A percentile compares a stretch with the other conserved stretches of the same genome.
Evolutionary conservation across 2,329 filamentous ascomycete species (phyloP).

Genomic region (Thelonectria blattea): DNA sequence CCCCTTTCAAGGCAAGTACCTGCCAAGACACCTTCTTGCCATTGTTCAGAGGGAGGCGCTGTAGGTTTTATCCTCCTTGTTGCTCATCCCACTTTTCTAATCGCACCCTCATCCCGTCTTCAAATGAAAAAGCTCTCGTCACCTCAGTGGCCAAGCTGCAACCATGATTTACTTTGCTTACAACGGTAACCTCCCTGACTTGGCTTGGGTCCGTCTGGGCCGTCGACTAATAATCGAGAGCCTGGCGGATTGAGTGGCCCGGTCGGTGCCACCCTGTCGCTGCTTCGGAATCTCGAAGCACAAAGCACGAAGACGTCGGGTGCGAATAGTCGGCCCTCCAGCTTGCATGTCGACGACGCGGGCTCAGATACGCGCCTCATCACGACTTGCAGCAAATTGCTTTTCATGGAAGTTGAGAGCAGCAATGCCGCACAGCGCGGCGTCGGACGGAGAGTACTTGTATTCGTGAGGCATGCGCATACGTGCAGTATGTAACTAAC

Average conservation of each 20-base stretch:
- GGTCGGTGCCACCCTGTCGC: constrained; percentile 13
- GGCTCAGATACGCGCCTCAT: constrained; percentile 10
- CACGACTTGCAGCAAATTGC: background rate
- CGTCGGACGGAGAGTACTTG: background rate
- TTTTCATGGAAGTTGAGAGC: background rate
- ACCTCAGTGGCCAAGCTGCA: background rate
- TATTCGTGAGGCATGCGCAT: constrained; percentile 4
- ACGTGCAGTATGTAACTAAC: constrained; percentile 5
- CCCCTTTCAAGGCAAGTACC: background rate
- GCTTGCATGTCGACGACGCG: background rate
- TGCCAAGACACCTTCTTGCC: background rate
- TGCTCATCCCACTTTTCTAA: background rate
- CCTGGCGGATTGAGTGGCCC: constrained; percentile 3
- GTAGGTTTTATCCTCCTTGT: background rate
- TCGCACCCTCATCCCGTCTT: background rate
- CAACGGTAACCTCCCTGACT: background rate
- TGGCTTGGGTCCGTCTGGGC: background rate
- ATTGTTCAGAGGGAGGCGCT: background rate
- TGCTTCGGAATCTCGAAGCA: constrained; percentile 3
- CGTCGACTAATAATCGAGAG: background rate
- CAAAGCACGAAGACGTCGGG: background rate
- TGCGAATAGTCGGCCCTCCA: background rate
- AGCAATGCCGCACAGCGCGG: background rate
- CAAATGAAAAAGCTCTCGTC: background rate
- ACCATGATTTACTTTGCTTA: constrained; percentile 2